Base-by-base conservation (phyloP, 495 filamentous ascomycete genomes). In the Podospora didyma region DNA sequence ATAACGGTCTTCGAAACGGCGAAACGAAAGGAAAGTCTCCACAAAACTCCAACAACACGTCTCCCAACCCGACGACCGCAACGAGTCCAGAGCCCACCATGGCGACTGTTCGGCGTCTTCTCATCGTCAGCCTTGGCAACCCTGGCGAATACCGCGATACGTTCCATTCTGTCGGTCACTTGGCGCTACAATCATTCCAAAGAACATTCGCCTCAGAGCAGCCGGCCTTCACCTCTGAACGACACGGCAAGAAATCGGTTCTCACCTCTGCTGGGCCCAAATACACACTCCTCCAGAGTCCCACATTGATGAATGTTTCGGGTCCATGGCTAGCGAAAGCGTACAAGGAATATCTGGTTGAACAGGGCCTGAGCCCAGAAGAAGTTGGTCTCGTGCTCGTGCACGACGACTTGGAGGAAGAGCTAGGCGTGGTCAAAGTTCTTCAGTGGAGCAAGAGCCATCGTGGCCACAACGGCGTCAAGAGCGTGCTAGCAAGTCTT, bases 121-220 rank as follows among this genome's bases (percentile, higher is more conserved):
- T 88, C 71, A 52, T 80, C 51, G 44, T 80, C 62, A 72, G 76
- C 63, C 59, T 79, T 60, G 73, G 75, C 59, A 74, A 79, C 58
- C 69, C 71, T 48, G 66, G 75, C 16, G 73, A 78, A 26, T 88
- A 90, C 69, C 76, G 74, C 52, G 73, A 80, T 49, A 92, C 88
- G n/a, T 86, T 88, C 12, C 91, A 96, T 72, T 89, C 82, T 54
- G 86, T 89, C 34, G 91, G 90, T 51, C 89, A 95, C 73, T 72
- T 80, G 49, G 80, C 89, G 19, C 82, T 93, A 61, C 68, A 77
- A 26, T 74, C 80, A 7, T 60, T 89, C 7, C 71, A 67, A 19
- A 73, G 66, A 12, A 60, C 62, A 14, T 73, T 91, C 7, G 65
- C n/a, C 0, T 46, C 55, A 61, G 67, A 51, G 1, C 74, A 75